Percentiles rank a stretch among this genome's conserved stretches.
Conservation (phyloP, 331 rosid genomes). For the Saraca asoca region DNA sequence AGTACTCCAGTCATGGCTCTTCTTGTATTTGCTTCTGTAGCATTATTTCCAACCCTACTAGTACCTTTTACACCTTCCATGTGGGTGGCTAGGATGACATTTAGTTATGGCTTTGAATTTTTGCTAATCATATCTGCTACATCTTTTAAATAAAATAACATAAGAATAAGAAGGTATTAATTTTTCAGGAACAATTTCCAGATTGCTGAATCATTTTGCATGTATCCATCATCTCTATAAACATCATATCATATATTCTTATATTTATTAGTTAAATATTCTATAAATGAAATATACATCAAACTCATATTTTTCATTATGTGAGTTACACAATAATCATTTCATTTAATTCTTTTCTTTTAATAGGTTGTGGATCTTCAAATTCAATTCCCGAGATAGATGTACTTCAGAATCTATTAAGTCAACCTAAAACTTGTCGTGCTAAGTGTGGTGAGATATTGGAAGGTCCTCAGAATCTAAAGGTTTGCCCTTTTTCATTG, state of each 20-base stretch:
- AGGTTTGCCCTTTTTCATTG: slow-evolving; percentile 55
- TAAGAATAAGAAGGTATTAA: neutral
- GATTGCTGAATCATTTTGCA: slow-evolving; percentile 1
- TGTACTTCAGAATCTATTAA: slow-evolving; percentile 55
- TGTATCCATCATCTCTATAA: neutral
- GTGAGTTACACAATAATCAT: slow-evolving; percentile 22
- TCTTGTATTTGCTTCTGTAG: slow-evolving; percentile 71
- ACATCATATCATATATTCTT: neutral
- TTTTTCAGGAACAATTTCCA: slow-evolving; percentile 16
- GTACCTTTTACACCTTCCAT: slow-evolving; percentile 92
- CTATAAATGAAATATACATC: slow-evolving; percentile 4
- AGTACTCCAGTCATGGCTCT: slow-evolving; percentile 59
- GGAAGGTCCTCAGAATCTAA: slow-evolving; percentile 59
- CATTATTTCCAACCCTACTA: slow-evolving; percentile 72
- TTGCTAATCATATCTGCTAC: slow-evolving; percentile 61
- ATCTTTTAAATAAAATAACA: neutral
- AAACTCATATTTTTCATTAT: slow-evolving; percentile 9
- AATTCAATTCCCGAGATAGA: slow-evolving; percentile 70
- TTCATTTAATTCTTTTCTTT: slow-evolving; percentile 22
- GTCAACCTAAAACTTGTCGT: slow-evolving; percentile 64
- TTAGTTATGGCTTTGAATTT: slow-evolving; percentile 81
- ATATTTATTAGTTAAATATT: slow-evolving; percentile 7
- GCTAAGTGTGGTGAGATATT: slow-evolving; percentile 57
- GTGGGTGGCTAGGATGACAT: slow-evolving; percentile 94
- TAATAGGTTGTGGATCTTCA: slow-evolving; percentile 67